A percentile compares a stretch with the other conserved stretches of the same genome.
phyloP scores from a whole-genome alignment of 345 rosid species.

The Hypericum perforatum region DNA sequence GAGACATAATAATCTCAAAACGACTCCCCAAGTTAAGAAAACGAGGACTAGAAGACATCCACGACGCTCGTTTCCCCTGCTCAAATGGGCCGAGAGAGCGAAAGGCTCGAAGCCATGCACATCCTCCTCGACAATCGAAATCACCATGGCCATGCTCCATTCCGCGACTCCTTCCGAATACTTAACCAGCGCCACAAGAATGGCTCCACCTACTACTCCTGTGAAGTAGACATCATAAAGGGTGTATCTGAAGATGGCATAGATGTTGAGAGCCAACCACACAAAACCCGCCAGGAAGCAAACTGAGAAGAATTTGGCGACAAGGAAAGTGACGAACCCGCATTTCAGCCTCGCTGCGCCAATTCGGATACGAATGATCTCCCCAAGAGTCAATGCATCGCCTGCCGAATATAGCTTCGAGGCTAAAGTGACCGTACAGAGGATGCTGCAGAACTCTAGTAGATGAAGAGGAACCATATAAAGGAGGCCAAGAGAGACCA shows the following conservation, averaged over 20 bases:
- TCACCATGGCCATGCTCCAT: background rate
- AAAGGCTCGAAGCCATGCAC: background rate
- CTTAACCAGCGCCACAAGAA: background rate
- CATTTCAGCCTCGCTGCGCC: background rate
- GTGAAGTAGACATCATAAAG: background rate
- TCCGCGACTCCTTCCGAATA: background rate
- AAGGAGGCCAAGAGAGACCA: conserved; percentile 12
- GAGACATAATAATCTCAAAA: conserved; percentile 14
- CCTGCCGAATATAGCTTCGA: background rate
- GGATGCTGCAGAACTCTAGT: conserved; percentile 11
- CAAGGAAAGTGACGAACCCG: background rate
- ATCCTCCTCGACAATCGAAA: background rate
- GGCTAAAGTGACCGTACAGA: background rate
- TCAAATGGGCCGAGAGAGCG: background rate
- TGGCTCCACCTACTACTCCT: background rate
- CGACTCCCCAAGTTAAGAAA: conserved; percentile 16
- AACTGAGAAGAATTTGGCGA: background rate
- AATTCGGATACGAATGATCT: background rate
- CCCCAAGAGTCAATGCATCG: conserved; percentile 1
- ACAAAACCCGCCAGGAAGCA: background rate
- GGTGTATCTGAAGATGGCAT: background rate
- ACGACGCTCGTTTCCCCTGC: background rate
- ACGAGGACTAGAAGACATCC: background rate
- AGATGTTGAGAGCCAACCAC: background rate
- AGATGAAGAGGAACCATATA: conserved; percentile 20